phyloP scores from a whole-genome alignment of 495 filamentous ascomycete species.

The Penicillium samsonianum region DNA sequence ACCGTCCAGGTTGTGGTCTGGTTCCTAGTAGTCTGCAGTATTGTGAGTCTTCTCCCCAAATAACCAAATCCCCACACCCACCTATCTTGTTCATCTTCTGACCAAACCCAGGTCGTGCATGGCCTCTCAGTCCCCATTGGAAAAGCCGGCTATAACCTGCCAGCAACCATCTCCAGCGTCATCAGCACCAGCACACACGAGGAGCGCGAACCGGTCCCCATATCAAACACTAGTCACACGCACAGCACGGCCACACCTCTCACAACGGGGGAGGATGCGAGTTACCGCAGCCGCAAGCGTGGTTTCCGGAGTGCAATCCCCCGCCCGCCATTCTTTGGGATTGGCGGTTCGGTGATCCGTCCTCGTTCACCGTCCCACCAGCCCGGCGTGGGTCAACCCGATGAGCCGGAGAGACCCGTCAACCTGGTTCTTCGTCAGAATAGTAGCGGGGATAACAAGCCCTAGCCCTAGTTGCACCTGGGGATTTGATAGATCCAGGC shows the following conservation, averaged over 20 bases:
- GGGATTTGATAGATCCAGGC: not conserved
- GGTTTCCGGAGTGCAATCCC: slow-evolving; percentile 28
- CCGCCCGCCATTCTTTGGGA: slow-evolving; percentile 48
- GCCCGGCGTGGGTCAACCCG: slow-evolving; percentile 26
- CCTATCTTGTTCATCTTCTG: not conserved
- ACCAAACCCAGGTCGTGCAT: slow-evolving; percentile 68
- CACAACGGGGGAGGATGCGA: slow-evolving; percentile 9
- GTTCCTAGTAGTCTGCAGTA: slow-evolving; percentile 84
- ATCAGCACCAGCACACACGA: slow-evolving; percentile 42
- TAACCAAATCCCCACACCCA: not conserved
- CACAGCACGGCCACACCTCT: slow-evolving; percentile 43
- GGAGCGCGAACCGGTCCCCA: slow-evolving; percentile 35
- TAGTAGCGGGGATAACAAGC: not conserved
- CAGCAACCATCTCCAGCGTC: slow-evolving; percentile 69
- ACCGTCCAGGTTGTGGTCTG: slow-evolving; percentile 73
- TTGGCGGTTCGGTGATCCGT: slow-evolving; percentile 51
- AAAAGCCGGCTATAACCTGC: slow-evolving; percentile 78
- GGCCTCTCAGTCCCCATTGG: slow-evolving; percentile 82
- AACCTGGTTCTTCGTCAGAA: slow-evolving; percentile 27
- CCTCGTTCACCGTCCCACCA: slow-evolving; percentile 21
- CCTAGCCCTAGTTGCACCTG: not conserved
- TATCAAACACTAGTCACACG: slow-evolving; percentile 30
- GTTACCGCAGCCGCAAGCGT: slow-evolving; percentile 33
- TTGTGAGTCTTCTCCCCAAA: slow-evolving; percentile 57
- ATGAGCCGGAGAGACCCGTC: slow-evolving; percentile 42